Evolutionary conservation across 2,329 filamentous ascomycete species (phyloP), one percentile per base, ranked within the genome.

Genomic region (Neopestalotiopsis sp.): DNA sequence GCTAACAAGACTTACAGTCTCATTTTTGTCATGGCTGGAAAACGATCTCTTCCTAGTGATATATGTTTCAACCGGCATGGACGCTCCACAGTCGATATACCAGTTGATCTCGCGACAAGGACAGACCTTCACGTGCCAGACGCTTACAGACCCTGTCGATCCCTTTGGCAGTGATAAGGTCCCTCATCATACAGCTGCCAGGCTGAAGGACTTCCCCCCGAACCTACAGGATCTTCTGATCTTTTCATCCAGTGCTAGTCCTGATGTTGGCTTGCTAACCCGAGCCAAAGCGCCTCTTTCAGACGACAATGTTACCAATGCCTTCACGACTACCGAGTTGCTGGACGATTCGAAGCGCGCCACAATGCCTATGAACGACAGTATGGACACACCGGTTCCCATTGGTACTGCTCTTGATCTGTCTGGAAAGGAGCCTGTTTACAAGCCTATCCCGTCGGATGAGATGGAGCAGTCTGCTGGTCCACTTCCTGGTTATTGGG

Each of bases 1-100:
- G 71, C 76, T 80, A 72, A 82, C 71, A 20, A 28, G 68, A n/a
- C n/a, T 45, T 28, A 38, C 74, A 91, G 93, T 97, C 2, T 93
- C 94, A 4, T 92, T 92, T 17, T 86, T 99, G 56, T 87, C 88
- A 49, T 99, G 97, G 96, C 86, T 98, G 24, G 93, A 96, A 76
- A 97, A 96, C 74, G 84, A 97, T 74, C 83, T 95, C 2, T 97
- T 98, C 77, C 85, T 98, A 59, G 86, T 91, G 67, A 88, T 96
- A 28, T 92, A 98, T 79, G 94, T 92, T n/a, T 83, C 86, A 38
- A 87, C 86, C 70, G 85, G 86, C 67, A 86, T 88, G 52, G 84
- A 85, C 32, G 84, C 85, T 9, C 88, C 90, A 5, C 81, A 88
- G 32, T 94, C 93, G 0, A 85, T 87, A n/a, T 97, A 94, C 76